A percentile compares a stretch with the other conserved stretches of the same genome.
These are phyloP conservation scores for Neurospora hispaniola DNA, from an alignment of 495 filamentous ascomycete genomes.

Conservation along the genomic window DNA sequence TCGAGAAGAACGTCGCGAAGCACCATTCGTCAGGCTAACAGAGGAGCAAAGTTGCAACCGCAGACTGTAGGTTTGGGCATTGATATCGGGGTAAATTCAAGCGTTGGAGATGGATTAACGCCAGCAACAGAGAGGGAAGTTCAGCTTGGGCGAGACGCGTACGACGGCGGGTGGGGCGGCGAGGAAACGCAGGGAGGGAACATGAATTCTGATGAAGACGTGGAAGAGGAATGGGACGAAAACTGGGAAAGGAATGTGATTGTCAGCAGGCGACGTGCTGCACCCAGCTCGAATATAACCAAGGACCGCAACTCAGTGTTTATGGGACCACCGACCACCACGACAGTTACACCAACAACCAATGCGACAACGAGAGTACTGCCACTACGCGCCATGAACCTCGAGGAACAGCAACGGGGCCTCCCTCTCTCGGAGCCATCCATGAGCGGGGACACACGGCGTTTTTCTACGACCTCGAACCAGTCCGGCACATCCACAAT, in stretches of 20 bases:
- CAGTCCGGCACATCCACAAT: conserved; percentile 52
- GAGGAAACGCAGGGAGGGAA: neutral
- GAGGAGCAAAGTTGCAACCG: conserved; percentile 15
- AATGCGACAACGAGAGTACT: conserved; percentile 14
- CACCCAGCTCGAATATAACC: conserved; percentile 7
- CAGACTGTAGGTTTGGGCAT: conserved; percentile 39
- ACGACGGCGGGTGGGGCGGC: conserved; percentile 38
- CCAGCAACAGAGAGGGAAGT: conserved; percentile 31
- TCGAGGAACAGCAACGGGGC: conserved; percentile 27
- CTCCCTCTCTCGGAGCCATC: conserved; percentile 32
- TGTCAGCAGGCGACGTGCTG: conserved; percentile 38
- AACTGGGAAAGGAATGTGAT: conserved; percentile 47
- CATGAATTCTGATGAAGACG: conserved; percentile 22
- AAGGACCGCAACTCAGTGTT: conserved; percentile 28
- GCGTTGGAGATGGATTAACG: conserved; percentile 22
- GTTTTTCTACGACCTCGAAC: conserved; percentile 52
- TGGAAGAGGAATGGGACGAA: conserved; percentile 44
- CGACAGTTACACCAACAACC: conserved; percentile 35
- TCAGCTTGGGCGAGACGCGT: conserved; percentile 16
- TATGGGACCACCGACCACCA: conserved; percentile 26
- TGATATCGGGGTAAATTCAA: conserved; percentile 29
- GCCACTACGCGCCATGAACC: conserved; percentile 35
- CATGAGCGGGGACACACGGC: conserved; percentile 34
- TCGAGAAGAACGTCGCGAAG: conserved; percentile 34
- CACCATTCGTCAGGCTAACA: conserved; percentile 28